phyloP scores from a whole-genome alignment of 1,284 basidiomycete species.

The Malassezia yamatoensis region DNA sequence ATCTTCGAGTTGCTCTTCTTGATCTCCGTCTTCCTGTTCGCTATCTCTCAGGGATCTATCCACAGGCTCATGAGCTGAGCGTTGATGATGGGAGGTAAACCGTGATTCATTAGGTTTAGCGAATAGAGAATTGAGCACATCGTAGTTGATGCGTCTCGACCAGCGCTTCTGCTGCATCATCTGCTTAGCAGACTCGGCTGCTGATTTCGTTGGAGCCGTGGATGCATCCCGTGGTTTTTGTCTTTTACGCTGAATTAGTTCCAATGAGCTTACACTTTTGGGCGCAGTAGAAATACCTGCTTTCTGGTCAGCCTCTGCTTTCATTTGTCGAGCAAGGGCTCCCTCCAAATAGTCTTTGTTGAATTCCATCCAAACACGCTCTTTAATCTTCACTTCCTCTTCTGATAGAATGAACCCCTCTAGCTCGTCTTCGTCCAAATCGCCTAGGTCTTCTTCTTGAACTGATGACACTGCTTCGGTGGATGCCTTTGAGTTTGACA shows the following conservation, averaged over 20 bases:
- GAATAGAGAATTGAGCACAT: slow-evolving; percentile 40
- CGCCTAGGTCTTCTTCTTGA: slow-evolving; percentile 18
- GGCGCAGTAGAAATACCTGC: slow-evolving; percentile 33
- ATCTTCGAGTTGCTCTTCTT: slow-evolving; percentile 16
- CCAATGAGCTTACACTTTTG: slow-evolving; percentile 16
- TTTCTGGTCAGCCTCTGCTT: slow-evolving; percentile 43
- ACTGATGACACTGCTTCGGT: background rate
- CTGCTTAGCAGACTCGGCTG: slow-evolving; percentile 41
- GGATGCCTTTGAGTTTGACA: background rate
- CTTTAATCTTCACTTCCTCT: slow-evolving; percentile 78
- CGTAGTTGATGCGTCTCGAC: slow-evolving; percentile 45
- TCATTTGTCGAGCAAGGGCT: slow-evolving; percentile 39
- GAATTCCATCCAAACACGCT: slow-evolving; percentile 90
- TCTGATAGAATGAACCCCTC: slow-evolving; percentile 69
- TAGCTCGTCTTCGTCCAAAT: slow-evolving; percentile 80
- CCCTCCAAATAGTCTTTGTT: slow-evolving; percentile 88
- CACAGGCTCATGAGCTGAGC: slow-evolving; percentile 8
- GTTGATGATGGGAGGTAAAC: background rate
- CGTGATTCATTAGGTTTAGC: slow-evolving; percentile 10
- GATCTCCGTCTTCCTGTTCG: background rate
- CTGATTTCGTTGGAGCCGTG: slow-evolving; percentile 35
- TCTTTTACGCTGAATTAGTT: slow-evolving; percentile 27
- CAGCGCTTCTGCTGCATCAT: slow-evolving; percentile 45
- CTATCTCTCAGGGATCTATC: too few relatives aligned
- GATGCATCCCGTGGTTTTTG: slow-evolving; percentile 34